Evolutionary conservation across 2,329 filamentous ascomycete species (phyloP).

Genomic region (Pestalotiopsis sp.): DNA sequence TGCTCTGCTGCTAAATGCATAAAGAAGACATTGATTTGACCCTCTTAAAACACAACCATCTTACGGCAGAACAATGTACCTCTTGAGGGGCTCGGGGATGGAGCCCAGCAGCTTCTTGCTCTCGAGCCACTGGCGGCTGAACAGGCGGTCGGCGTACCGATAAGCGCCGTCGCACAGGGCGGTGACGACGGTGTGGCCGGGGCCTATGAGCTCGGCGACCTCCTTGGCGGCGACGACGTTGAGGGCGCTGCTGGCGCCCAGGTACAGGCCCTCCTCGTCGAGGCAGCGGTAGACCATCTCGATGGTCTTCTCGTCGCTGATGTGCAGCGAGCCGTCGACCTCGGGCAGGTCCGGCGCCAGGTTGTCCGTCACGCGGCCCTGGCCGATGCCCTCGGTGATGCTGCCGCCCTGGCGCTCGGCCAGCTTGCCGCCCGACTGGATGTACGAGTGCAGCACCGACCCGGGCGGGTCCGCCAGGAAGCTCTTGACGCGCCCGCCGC

Average conservation of each 20-base stretch:
- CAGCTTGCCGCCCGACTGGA: conserved; percentile 80
- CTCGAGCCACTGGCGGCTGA: conserved; percentile 87
- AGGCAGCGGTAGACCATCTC: conserved; percentile 97
- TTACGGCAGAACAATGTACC: conserved; percentile 89
- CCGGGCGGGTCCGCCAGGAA: conserved; percentile 94
- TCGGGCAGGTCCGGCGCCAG: conserved; percentile 80
- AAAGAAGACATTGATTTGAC: not conserved
- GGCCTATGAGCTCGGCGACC: conserved; percentile 85
- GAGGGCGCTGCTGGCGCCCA: conserved; percentile 89
- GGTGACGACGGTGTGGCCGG: conserved; percentile 88
- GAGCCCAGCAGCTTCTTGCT: conserved; percentile 80
- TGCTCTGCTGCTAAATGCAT: conserved; percentile 19
- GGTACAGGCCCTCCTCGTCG: conserved; percentile 92
- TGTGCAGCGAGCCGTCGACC: conserved; percentile 80
- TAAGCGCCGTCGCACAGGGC: conserved; percentile 97
- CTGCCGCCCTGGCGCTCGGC: conserved; percentile 79
- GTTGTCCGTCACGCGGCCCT: conserved; percentile 96
- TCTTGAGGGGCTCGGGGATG: conserved; percentile 82
- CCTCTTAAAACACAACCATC: not conserved
- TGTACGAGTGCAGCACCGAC: conserved; percentile 89
- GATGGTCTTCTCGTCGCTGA: conserved; percentile 91
- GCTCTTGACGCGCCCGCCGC: conserved; percentile 75
- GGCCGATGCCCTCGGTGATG: conserved; percentile 97
- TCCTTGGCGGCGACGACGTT: conserved; percentile 96
- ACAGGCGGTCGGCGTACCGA: conserved; percentile 89